These are phyloP conservation scores for Diplodia mutila DNA, from an alignment of 2,329 filamentous ascomycete genomes.

Conservation along the genomic window DNA sequence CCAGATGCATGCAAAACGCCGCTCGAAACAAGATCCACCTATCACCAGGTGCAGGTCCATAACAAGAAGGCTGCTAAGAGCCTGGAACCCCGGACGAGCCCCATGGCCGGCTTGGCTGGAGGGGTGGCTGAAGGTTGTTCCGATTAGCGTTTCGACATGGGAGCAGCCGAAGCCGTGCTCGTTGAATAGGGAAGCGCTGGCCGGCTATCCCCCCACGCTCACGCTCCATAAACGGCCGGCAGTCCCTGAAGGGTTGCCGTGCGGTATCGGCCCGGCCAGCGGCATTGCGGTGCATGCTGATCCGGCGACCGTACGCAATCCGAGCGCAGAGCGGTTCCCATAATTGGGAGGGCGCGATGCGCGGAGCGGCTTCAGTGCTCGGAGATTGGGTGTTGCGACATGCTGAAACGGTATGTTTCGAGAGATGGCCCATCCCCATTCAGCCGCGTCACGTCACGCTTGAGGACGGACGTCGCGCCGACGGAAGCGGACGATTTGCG, in stretches of 20 bases:
- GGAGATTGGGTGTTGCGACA: slow-evolving; percentile 1
- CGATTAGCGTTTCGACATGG: neutral
- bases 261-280: neutral
- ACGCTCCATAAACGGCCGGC: neutral
- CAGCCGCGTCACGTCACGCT: neutral
- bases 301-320: no score
- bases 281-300: neutral
- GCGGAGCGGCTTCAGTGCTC: neutral
- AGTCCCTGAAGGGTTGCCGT: neutral
- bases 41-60: slow-evolving; percentile 14
- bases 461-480: neutral
- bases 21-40: slow-evolving; percentile 25
- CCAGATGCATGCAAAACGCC: slow-evolving; percentile 16
- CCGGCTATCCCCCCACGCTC: neutral
- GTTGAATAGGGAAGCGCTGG: neutral
- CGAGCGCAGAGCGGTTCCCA: neutral
- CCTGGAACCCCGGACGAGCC: neutral
- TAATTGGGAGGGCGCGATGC: neutral
- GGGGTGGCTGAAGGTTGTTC: neutral
- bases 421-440: neutral
- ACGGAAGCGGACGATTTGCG: slow-evolving; percentile 4
- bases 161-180: neutral
- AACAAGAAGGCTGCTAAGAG: slow-evolving; percentile 14
- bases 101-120: slow-evolving; percentile 10
- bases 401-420: slow-evolving; percentile 19